Conservation (phyloP, 2,329 filamentous ascomycete species). For the Alternaria ethzedia region DNA sequence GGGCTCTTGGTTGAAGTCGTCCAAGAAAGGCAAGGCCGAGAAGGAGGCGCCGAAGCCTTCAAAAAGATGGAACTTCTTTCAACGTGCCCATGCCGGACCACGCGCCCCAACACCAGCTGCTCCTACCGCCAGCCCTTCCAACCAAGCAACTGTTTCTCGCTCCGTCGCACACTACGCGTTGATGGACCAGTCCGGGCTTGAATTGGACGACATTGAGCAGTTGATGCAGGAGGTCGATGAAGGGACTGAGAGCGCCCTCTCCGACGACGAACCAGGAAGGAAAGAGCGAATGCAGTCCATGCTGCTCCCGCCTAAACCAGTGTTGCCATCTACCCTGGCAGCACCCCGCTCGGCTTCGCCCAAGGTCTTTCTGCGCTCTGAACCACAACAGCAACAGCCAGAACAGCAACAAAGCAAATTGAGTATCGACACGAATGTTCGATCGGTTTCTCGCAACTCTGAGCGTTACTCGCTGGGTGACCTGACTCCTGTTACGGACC, state of each 20-base stretch:
- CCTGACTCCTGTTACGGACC: conserved; percentile 43
- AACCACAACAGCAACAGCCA: conserved; percentile 17
- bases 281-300: conserved; percentile 47
- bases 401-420: conserved; percentile 22
- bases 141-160: conserved; percentile 40
- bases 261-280: conserved; percentile 29
- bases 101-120: conserved; percentile 41
- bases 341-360: conserved; percentile 45
- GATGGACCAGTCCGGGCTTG: conserved; percentile 56
- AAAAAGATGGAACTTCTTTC: conserved; percentile 66
- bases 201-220: conserved; percentile 54
- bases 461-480: conserved; percentile 31
- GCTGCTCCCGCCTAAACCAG: conserved; percentile 46
- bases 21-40: conserved; percentile 36
- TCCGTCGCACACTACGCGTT: conserved; percentile 65
- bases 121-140: conserved; percentile 50
- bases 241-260: conserved; percentile 24
- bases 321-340: conserved; percentile 37
- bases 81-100: conserved; percentile 53
- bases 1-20: conserved; percentile 47
- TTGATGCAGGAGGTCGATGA: conserved; percentile 54
- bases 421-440: conserved; percentile 30
- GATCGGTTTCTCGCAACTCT: conserved; percentile 6
- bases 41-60: conserved; percentile 47
- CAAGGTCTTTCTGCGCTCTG: conserved; percentile 41